Conservation (phyloP, 768 basidiomycete species). For the Lactarius indigo region DNA sequence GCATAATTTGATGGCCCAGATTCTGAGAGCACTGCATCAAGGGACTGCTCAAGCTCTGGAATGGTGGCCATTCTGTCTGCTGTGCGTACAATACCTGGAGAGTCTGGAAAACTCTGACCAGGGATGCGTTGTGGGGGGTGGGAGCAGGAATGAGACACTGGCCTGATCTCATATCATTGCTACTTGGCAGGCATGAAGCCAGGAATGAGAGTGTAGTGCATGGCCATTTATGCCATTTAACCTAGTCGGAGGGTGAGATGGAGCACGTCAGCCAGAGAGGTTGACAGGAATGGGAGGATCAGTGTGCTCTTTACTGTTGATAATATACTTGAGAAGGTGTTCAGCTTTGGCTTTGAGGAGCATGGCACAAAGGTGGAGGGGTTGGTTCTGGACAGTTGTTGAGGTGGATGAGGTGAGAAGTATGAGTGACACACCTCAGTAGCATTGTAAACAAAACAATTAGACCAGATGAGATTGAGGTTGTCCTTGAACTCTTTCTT, state of each 20-base stretch:
- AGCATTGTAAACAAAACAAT: constrained; percentile 91
- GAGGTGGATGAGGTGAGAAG: not conserved
- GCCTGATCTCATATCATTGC: constrained; percentile 23
- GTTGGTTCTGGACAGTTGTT: constrained; percentile 62
- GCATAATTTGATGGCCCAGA: constrained; percentile 6
- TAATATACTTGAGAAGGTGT: constrained; percentile 80
- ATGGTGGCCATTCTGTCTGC: constrained; percentile 72
- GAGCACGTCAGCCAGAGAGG: constrained; percentile 30
- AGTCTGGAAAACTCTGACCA: constrained; percentile 59
- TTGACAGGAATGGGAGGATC: constrained; percentile 62
- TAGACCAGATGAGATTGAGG: constrained; percentile 94
- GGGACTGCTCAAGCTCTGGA: constrained; percentile 51
- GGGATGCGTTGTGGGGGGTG: constrained; percentile 30
- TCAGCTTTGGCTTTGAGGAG: constrained; percentile 84
- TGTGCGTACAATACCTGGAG: constrained; percentile 66
- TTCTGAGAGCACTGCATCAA: constrained; percentile 34
- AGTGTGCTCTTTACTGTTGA: constrained; percentile 78
- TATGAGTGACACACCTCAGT: constrained; percentile 61
- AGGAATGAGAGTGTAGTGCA: constrained; percentile 40
- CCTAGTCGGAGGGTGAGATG: constrained; percentile 34
- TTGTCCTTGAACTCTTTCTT: constrained; percentile 94
- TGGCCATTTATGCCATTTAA: constrained; percentile 44
- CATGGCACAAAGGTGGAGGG: constrained; percentile 75
- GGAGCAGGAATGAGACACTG: constrained; percentile 19
- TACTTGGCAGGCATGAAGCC: constrained; percentile 31